phyloP scores from a whole-genome alignment of 768 basidiomycete species.

The Psilocybe subaeruginosa region DNA sequence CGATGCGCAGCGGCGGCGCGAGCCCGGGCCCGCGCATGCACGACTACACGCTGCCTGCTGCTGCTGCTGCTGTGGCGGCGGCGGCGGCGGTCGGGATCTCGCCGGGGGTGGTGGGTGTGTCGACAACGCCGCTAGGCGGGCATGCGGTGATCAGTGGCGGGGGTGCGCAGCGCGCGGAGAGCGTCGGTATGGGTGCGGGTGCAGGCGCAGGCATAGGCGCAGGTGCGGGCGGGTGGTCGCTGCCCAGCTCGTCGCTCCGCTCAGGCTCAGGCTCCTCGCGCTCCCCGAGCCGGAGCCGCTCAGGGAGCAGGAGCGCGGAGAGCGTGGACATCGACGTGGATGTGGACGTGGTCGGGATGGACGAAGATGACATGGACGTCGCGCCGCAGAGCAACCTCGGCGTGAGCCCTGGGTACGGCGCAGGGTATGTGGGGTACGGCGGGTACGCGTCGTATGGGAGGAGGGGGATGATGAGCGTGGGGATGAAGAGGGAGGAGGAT shows the following conservation, averaged over 20 bases:
- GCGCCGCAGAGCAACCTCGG: neutral
- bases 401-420: slow-evolving; percentile 10
- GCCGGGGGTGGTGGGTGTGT: slow-evolving; percentile 53
- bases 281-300: slow-evolving; percentile 35
- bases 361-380: slow-evolving; percentile 12
- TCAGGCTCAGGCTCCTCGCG: slow-evolving; percentile 1
- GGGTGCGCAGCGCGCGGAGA: neutral
- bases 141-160: slow-evolving; percentile 25
- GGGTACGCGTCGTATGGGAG: slow-evolving; percentile 27
- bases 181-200: neutral
- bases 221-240: slow-evolving; percentile 48
- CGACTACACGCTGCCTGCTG: slow-evolving; percentile 58
- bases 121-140: slow-evolving; percentile 24
- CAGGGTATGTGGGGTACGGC: slow-evolving; percentile 9
- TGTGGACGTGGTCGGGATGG: slow-evolving; percentile 20
- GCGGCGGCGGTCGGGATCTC: slow-evolving; percentile 40
- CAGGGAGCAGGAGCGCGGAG: slow-evolving; percentile 18
- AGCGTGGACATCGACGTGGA: slow-evolving; percentile 27
- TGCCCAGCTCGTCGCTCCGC: slow-evolving; percentile 56
- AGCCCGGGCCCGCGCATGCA: slow-evolving; percentile 61
- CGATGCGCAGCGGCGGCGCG: neutral
- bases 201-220: neutral
- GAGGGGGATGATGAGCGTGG: slow-evolving; percentile 17
- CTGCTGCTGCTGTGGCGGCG: slow-evolving; percentile 15
- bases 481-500: slow-evolving; percentile 45